Evolutionary conservation across 2,329 filamentous ascomycete genomes (phyloP), one percentile per base, ranked within the genome.

Genomic region (Fusarium sulawesiense): DNA sequence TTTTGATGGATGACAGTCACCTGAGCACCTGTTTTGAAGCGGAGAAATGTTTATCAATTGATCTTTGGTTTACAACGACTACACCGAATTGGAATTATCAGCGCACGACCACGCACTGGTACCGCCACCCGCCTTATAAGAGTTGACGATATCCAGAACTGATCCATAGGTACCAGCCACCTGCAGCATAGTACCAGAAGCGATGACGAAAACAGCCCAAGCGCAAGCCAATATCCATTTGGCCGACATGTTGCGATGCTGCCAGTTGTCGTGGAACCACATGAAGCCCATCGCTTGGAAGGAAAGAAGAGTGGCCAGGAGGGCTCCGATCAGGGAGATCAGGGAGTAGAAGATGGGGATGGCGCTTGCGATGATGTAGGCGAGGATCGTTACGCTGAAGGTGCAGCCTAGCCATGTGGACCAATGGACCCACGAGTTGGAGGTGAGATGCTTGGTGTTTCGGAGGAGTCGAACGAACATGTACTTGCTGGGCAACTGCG

Each of bases 141-240:
- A 73, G 4, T 79, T 73, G 13, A 74, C 77, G 21, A 73, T 73
- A 21, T 72, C 75, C 13, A 82, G 73, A 11, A 85, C 72, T 1
- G 82, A 82, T 2, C 82, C 82, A 53, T 84, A 84, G 0, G 82
- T 83, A 5, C 83, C 83, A 13, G 77, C 80, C n/a, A 84, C 71
- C 78, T 80, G 84, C 8, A 84, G 57, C 58, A 84, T 82, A 0
- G 64, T 72, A 8, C 73, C 74, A 1, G 63, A 63, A 32, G 54
- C 37, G 37, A 71, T 60, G 2, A 71, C 67, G 13, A 71, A 71
- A 8, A 50, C 6, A 25, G 51, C 29, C 59, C 67, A 57, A 27
- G 44, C 51, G 27, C 65, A 56, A 18, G 59, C 27, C 6, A 53
- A 42, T 21, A 68, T 7, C 54, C 53, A 49, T 6, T 48, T 68